Base-by-base conservation (phyloP, 1,284 basidiomycete genomes). In the Cryptococcus hybrid region DNA sequence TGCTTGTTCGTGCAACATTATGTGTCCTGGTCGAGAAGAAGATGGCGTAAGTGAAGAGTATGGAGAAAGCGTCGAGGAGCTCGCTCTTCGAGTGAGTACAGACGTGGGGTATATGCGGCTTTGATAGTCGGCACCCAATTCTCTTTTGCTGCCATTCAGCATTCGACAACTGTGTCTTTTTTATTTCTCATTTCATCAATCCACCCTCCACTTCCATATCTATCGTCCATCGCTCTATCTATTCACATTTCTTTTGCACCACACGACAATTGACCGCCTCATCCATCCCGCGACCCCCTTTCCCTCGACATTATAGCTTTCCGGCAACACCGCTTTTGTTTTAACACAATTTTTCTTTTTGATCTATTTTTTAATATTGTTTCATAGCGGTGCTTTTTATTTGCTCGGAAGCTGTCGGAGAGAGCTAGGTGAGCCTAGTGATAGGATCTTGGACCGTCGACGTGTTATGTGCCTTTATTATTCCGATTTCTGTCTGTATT, bases 391-490 rank as follows among this genome's bases (percentile, higher is more conserved):
- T 47, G 57, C 35, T 49, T 57, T 50, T 55, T 55, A 44, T 54
- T n/a, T 51, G 54, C 54, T 15, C 18, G 54, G 47, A 38, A 58
- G 34, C 34, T 40, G 46, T 44, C 34, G 37, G 35, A 43, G 55
- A 50, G 50, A 43, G 51, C 47, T 34, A 36, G 60, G 60, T 57
- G 60, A 71, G 75, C 77, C 77, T 76, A 76, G 77, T 67, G 77
- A 78, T 78, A 77, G 77, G 77, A 77, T 78, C 76, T 65, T 71
- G 66, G 69, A 69, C 64, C 69, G 69, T 67, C 64, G 52, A 50
- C 52, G 59, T 52, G 44, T 44, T 53, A 13, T 57, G n/a, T 54
- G 55, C 44, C n/a, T 51, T 51, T 40, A 8, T 6, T 51, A n/a
- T 40, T 39, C 35, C 15, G 36, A 24, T 44, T 46, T 37, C 18